A percentile compares a stretch with the other conserved stretches of the same genome.
phyloP scores from a whole-genome alignment of 2,329 filamentous ascomycete genomes.

The Lachnellula hyalina region DNA sequence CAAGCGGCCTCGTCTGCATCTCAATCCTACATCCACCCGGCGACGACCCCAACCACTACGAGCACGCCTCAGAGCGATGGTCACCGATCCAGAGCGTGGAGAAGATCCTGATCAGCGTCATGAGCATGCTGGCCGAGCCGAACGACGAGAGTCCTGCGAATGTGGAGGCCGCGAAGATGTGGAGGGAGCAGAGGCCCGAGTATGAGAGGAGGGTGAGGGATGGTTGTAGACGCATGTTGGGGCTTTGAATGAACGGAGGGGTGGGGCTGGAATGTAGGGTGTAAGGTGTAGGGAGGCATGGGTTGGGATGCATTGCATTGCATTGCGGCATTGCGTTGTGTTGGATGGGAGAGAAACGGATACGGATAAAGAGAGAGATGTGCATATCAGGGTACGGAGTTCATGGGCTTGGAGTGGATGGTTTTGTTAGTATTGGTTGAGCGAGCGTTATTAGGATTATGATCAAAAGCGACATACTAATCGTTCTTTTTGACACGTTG shows the following conservation, averaged over 20 bases:
- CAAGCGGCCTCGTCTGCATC: constrained; percentile 89
- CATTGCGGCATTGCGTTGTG: neutral
- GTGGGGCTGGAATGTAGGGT: too few relatives aligned
- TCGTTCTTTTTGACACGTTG: too few relatives aligned
- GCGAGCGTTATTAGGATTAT: too few relatives aligned
- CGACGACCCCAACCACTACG: constrained; percentile 97
- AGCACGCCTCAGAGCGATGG: constrained; percentile 93
- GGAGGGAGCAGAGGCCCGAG: constrained; percentile 76
- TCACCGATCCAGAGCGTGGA: constrained; percentile 95
- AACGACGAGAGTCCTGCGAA: constrained; percentile 97
- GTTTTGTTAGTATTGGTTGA: too few relatives aligned
- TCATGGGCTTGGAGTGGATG: neutral
- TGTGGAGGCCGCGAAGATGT: constrained; percentile 82
- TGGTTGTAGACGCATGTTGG: constrained; percentile 73
- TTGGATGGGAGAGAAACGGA: neutral
- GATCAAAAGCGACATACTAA: too few relatives aligned
- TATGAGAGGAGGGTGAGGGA: constrained; percentile 84
- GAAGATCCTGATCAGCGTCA: constrained; percentile 86
- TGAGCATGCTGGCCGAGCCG: constrained; percentile 85
- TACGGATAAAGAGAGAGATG: neutral
- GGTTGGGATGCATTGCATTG: too few relatives aligned
- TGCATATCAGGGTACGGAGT: neutral
- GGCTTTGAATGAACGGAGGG: constrained; percentile 45
- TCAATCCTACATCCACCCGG: constrained; percentile 96
- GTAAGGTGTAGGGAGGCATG: too few relatives aligned